phyloP scores from a whole-genome alignment of 306 rosid species.

The Rubus parviflorus region DNA sequence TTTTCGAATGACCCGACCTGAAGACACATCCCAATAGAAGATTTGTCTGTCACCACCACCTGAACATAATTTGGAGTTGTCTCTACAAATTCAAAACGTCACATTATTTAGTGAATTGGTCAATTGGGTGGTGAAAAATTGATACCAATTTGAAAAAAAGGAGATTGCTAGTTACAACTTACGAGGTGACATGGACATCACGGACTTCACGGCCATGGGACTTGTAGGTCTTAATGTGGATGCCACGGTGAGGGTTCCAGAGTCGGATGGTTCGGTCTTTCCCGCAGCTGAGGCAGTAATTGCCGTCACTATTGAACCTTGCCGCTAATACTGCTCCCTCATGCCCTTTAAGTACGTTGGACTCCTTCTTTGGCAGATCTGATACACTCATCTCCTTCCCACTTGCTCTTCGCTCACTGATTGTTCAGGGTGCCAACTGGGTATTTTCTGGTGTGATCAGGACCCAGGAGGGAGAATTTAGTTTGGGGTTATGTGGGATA shows the following conservation, averaged over 20 bases:
- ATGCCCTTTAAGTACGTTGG: constrained; percentile 68
- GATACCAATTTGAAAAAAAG: not conserved
- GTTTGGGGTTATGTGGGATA: not conserved
- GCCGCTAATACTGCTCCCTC: constrained; percentile 79
- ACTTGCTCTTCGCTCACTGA: not conserved
- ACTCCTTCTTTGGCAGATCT: constrained; percentile 64
- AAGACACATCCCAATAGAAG: constrained; percentile 88
- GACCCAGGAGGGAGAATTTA: not conserved
- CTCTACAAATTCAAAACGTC: constrained; percentile 39
- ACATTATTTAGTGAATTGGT: not conserved
- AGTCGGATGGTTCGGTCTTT: constrained; percentile 93
- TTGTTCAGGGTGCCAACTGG: not conserved
- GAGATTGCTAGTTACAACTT: constrained; percentile 8
- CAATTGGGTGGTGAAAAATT: not conserved
- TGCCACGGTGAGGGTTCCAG: constrained; percentile 96
- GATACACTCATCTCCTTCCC: constrained; percentile 44
- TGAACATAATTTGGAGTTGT: constrained; percentile 79
- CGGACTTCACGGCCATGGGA: constrained; percentile 89
- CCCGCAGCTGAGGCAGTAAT: constrained; percentile 76
- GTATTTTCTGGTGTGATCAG: not conserved
- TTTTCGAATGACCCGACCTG: constrained; percentile 79
- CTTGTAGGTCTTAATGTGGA: constrained; percentile 90
- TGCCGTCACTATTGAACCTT: constrained; percentile 77
- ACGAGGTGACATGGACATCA: constrained; percentile 82
- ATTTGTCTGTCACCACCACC: constrained; percentile 90